Base-by-base conservation (phyloP, 139 green algal genomes). In the Coccomyxa sp. region DNA sequence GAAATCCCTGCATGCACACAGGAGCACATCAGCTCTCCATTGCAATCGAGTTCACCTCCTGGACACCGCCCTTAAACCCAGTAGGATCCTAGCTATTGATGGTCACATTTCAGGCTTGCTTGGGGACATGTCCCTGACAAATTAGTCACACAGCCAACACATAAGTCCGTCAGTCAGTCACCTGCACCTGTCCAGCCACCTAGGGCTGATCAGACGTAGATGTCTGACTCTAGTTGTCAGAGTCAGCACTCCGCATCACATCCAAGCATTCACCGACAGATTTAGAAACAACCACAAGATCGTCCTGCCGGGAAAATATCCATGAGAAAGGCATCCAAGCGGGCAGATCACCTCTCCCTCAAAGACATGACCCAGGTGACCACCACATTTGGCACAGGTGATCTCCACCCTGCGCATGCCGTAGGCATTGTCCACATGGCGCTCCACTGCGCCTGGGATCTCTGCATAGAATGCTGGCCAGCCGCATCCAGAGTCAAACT, bases 351-450 rank as follows among this genome's bases (percentile, higher is more conserved):
- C 84, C 88, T 98, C 95, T 58, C 88, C 89, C 82, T 97, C 91
- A 86, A 99, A 99, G 13, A 98, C 96, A 88, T 99, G 96, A 0
- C 97, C 97, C 68, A 99, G 85, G 84, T 99, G 97, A 10, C 96
- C 96, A 13, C 92, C 94, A 81, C 95, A 98, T 25, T 91, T 92
- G n/a, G 78, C 84, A 87, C 95, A 98, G 17, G 91, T 91, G 80
- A 98, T 98, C 87, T 98, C 95, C 14, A 90, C 82, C 14, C 94
- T 83, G 32, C 76, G 82, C 86, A 91, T 93, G 71, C 91, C 88
- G 57, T 87, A 88, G 31, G 86, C 79, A 32, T 82, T 87, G 82
- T 97, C 93, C 77, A 88, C 89, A 68, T 95, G 87, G 23, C 89
- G 86, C 0, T 95, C 89, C 3, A 97, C 91, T 57, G 88, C 80